Conservation (phyloP, 257 asterid genomes). For the Solanum bulbocastanum region DNA sequence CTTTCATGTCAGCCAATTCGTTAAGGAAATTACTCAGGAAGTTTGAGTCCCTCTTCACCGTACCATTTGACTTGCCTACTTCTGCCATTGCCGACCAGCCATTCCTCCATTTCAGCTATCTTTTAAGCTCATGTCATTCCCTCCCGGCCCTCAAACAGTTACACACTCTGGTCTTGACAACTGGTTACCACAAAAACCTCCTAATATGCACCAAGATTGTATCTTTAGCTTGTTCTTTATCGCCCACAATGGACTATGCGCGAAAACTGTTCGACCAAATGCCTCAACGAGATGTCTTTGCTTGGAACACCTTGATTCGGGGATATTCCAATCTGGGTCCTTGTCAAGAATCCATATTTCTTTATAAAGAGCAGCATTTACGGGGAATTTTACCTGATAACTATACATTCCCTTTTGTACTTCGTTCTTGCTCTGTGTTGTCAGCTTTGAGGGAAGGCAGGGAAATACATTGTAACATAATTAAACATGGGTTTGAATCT, state of each 20-base stretch:
- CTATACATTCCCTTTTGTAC: conserved; percentile 3
- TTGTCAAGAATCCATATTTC: not conserved
- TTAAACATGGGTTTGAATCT: not conserved
- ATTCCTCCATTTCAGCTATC: not conserved
- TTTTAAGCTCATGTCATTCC: conserved; percentile 4
- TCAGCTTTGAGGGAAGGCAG: conserved; percentile 4
- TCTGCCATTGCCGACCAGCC: not conserved
- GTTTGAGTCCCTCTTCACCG: not conserved
- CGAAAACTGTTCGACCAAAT: not conserved
- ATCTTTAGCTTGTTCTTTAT: not conserved
- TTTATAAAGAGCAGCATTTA: not conserved
- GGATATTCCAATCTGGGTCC: conserved; percentile 12
- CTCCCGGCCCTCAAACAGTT: not conserved
- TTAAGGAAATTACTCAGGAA: not conserved
- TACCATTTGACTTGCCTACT: not conserved
- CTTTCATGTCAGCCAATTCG: not conserved
- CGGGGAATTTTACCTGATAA: not conserved
- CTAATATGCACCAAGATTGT: not conserved
- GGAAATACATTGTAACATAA: conserved; percentile 3
- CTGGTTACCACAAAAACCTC: conserved; percentile 1
- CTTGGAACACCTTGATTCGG: conserved; percentile 8
- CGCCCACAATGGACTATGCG: not conserved
- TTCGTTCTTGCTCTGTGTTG: conserved; percentile 8
- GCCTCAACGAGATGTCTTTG: not conserved
- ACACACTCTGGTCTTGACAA: not conserved